Evolutionary conservation across 2,329 filamentous ascomycete species (phyloP).

Genomic region (Erysiphe pulchra): DNA sequence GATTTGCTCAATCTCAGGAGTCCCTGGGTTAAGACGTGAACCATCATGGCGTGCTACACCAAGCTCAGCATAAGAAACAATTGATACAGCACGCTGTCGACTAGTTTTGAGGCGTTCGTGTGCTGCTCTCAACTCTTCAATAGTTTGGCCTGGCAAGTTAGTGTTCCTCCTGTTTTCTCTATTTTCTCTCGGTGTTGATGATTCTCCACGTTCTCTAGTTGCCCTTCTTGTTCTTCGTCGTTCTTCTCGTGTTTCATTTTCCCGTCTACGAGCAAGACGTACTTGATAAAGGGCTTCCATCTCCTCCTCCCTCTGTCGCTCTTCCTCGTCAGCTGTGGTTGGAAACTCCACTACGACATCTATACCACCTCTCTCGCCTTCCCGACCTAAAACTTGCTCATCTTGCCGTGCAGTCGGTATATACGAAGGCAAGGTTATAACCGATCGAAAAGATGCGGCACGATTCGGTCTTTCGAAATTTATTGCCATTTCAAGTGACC

Average conservation of each 20-base stretch:
- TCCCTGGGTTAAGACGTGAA: slow-evolving; percentile 46
- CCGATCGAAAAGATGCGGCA: slow-evolving; percentile 68
- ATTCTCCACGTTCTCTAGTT: slow-evolving; percentile 46
- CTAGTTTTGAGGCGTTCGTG: slow-evolving; percentile 30
- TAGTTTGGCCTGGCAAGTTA: slow-evolving; percentile 17
- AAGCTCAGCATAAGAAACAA: slow-evolving; percentile 51
- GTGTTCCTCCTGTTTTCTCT: slow-evolving; percentile 20
- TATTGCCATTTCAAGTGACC: slow-evolving; percentile 1
- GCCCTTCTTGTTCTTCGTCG: slow-evolving; percentile 43
- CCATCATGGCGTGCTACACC: slow-evolving; percentile 58
- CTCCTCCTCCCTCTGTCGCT: slow-evolving; percentile 66
- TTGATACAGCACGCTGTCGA: slow-evolving; percentile 42
- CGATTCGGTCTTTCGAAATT: slow-evolving; percentile 31
- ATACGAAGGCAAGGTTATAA: slow-evolving; percentile 83
- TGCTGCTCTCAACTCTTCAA: slow-evolving; percentile 31
- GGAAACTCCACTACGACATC: slow-evolving; percentile 76
- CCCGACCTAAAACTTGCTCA: slow-evolving; percentile 64
- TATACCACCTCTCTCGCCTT: slow-evolving; percentile 77
- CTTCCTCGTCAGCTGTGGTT: slow-evolving; percentile 44
- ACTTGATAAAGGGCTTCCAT: slow-evolving; percentile 91
- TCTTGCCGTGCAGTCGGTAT: slow-evolving; percentile 43
- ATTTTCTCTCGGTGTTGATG: slow-evolving; percentile 39
- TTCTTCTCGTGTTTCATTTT: slow-evolving; percentile 54
- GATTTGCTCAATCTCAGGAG: slow-evolving; percentile 43
- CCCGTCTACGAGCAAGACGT: slow-evolving; percentile 46